Evolutionary conservation across 2,329 filamentous ascomycete species (phyloP), one percentile per base, ranked within the genome.

Genomic region (Daldinia sp.): DNA sequence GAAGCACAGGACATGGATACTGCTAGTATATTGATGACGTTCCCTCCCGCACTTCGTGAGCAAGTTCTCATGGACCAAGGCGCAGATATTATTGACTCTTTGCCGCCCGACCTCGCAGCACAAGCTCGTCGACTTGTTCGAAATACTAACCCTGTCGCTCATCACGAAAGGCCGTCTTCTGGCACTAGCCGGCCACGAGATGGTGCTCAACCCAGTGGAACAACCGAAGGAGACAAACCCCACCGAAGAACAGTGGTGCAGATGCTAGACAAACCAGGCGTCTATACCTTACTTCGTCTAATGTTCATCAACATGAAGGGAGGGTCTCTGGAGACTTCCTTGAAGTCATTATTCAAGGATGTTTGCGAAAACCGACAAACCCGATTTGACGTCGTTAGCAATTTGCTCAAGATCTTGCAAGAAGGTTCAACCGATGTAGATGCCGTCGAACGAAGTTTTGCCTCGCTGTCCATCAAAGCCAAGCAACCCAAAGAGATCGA

Each of bases 341-440:
- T 99, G 60, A 95, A 96, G 78, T 90, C 91, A 62, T 93, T 99
- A 60, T 90, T 99, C 58, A 89, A 93, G 69, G 93, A 97, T 73
- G 91, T 98, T 28, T 98, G 94, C 77, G 92, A 97, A 80, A 99
- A 99, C 78, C 91, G 93, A n/a, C 94, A 98, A 77, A 99, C 96
- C 77, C 90, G 96, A 39, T 90, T 94, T 2, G 96, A 99, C 79
- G 93, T 99, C 37, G 90, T 99, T 76, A 97, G 93, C 79, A 93
- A 96, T 26, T 84, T 99, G 37, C 87, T 99, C 9, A 93, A 96
- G 70, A 97, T 99, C 71, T 86, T 99, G 9, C 96, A 98, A 78
- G 97, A 99, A 78, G 96, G 96, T 50, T 98, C 94, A 77, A 90
- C 92, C 6, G 96, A 99, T 80, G 91, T 97, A 81, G 91, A 91